Conservation (phyloP, 306 rosid genomes). For the Trifolium fragiferum region DNA sequence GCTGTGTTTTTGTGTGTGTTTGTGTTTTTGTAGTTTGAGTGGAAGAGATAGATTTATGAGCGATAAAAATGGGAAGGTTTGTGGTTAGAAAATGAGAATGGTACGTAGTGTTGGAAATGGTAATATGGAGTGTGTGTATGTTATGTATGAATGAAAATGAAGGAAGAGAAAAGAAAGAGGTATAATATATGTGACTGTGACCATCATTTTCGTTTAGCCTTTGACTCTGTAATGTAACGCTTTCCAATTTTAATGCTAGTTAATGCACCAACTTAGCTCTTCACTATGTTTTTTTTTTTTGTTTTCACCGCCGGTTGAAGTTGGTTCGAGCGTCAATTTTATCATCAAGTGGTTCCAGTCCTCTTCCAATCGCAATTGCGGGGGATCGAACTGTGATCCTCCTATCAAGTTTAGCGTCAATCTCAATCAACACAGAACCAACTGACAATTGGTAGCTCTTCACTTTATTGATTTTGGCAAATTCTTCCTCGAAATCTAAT, state of each 20-base stretch:
- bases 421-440: too few relatives aligned
- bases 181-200: not conserved
- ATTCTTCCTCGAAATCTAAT: too few relatives aligned
- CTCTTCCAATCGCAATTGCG: too few relatives aligned
- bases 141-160: not conserved
- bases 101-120: not conserved
- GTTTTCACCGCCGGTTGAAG: too few relatives aligned
- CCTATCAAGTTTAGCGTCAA: too few relatives aligned
- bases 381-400: too few relatives aligned
- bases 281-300: too few relatives aligned
- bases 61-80: constrained; percentile 45
- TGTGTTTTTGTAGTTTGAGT: constrained; percentile 15
- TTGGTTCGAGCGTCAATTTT: too few relatives aligned
- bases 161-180: not conserved
- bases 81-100: constrained; percentile 35
- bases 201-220: constrained; percentile 44
- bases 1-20: not conserved
- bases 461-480: too few relatives aligned
- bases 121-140: not conserved
- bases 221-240: constrained; percentile 39
- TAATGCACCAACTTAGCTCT: not conserved
- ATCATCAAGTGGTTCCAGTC: too few relatives aligned
- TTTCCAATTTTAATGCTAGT: constrained; percentile 21
- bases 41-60: constrained; percentile 29
- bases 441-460: too few relatives aligned